A percentile compares a stretch with the other conserved stretches of the same genome.
Evolutionary conservation across 2,329 filamentous ascomycete genomes (phyloP).

Genomic region (Colletotrichum australisinense): DNA sequence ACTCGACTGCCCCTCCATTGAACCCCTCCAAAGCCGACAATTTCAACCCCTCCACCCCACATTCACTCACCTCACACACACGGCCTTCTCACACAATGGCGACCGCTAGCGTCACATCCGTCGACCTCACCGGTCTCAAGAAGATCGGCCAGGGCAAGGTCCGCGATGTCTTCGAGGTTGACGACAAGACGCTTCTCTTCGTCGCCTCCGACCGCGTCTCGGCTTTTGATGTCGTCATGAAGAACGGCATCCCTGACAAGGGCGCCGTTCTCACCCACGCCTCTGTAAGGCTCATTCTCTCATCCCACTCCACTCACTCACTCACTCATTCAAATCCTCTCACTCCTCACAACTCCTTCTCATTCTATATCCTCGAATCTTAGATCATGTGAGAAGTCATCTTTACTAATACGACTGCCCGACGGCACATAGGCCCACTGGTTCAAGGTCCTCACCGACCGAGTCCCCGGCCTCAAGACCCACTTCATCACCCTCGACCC

Average conservation of each 20-base stretch:
- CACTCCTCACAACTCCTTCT: not conserved
- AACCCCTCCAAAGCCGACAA: constrained; percentile 4
- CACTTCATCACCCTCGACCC: constrained; percentile 62
- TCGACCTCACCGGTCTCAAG: constrained; percentile 35
- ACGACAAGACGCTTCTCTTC: constrained; percentile 80
- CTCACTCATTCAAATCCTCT: not conserved
- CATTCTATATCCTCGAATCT: not conserved
- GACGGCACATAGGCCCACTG: constrained; percentile 54
- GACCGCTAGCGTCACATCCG: constrained; percentile 28
- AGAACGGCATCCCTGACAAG: constrained; percentile 72
- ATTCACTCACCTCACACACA: not conserved
- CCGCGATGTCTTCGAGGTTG: constrained; percentile 81
- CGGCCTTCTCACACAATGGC: constrained; percentile 17
- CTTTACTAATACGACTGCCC: not conserved
- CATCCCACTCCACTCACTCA: not conserved
- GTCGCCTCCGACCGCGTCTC: constrained; percentile 92
- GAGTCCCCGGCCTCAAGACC: constrained; percentile 60
- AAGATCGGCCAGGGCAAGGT: constrained; percentile 70
- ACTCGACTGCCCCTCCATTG: not conserved
- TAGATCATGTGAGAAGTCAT: not conserved
- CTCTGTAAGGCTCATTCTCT: constrained; percentile 39
- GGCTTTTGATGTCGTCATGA: constrained; percentile 92
- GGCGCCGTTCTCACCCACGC: constrained; percentile 61
- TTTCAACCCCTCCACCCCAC: constrained; percentile 27
- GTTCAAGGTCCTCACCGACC: constrained; percentile 61